Evolutionary conservation across 1,139 yeast genomes (phyloP).

Genomic region (Protomyces arabidopsidicola): DNA sequence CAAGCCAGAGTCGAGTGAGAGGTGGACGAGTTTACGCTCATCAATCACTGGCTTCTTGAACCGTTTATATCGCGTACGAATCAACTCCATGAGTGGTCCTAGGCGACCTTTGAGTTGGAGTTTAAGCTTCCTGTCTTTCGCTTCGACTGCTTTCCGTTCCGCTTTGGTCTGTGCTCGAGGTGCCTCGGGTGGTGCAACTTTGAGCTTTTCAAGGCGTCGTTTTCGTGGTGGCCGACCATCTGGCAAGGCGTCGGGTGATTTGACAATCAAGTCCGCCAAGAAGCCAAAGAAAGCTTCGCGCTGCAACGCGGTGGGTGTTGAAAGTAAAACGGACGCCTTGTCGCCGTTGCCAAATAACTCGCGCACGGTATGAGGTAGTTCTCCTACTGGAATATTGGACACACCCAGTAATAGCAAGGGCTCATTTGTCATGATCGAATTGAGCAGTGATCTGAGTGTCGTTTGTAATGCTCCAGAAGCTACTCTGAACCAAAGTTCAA

Average conservation of each 20-base stretch:
- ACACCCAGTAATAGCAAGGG: slow-evolving; percentile 72
- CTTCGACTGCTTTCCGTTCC: slow-evolving; percentile 52
- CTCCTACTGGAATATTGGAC: slow-evolving; percentile 50
- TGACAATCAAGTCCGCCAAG: slow-evolving; percentile 52
- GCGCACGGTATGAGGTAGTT: slow-evolving; percentile 42
- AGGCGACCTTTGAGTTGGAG: slow-evolving; percentile 78
- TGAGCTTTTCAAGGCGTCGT: slow-evolving; percentile 44
- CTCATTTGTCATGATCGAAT: slow-evolving; percentile 67
- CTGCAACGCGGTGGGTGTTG: slow-evolving; percentile 45
- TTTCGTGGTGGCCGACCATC: slow-evolving; percentile 41
- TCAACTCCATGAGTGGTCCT: slow-evolving; percentile 82
- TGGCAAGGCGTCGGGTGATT: slow-evolving; percentile 58
- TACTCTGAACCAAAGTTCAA: slow-evolving; percentile 70
- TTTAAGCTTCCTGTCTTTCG: slow-evolving; percentile 73
- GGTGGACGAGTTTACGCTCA: slow-evolving; percentile 13
- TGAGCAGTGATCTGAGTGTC: slow-evolving; percentile 63
- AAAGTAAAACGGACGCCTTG: slow-evolving; percentile 49
- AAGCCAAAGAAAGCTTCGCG: slow-evolving; percentile 55
- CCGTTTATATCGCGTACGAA: slow-evolving; percentile 78
- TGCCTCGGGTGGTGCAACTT: slow-evolving; percentile 42
- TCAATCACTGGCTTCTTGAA: slow-evolving; percentile 78
- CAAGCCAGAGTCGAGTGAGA: slow-evolving; percentile 25
- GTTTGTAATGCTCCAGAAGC: slow-evolving; percentile 66
- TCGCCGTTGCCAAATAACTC: slow-evolving; percentile 53
- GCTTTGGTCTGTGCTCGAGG: slow-evolving; percentile 34